A percentile compares a stretch with the other conserved stretches of the same genome.
phyloP scores from a whole-genome alignment of 306 rosid genomes.

The Dryas alaskensis region DNA sequence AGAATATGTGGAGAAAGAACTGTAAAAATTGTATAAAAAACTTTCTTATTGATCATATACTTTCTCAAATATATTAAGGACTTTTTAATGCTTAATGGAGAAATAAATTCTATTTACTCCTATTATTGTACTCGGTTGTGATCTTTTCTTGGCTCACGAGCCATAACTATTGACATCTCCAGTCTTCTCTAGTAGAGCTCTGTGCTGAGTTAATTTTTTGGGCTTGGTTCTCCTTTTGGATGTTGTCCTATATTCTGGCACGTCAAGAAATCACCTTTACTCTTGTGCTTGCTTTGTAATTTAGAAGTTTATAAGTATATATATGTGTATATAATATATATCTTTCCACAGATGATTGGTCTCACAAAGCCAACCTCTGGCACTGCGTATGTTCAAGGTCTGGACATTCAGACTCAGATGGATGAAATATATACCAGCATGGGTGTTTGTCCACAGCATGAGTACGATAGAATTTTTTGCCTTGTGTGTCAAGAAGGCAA shows the following conservation, averaged over 20 bases:
- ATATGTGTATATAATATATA: neutral
- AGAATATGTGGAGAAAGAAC: neutral
- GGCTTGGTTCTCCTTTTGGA: neutral
- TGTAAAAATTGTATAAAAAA: neutral
- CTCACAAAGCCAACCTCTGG: constrained; percentile 81
- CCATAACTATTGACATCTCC: neutral
- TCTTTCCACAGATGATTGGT: constrained; percentile 76
- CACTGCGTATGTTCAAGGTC: constrained; percentile 70
- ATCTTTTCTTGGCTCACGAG: neutral
- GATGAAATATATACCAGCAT: constrained; percentile 83
- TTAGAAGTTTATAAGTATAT: neutral
- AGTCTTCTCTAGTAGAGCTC: neutral
- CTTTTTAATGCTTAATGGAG: neutral
- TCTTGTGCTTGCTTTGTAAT: neutral
- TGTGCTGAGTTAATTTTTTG: neutral
- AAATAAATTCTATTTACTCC: neutral
- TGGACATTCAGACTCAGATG: constrained; percentile 71
- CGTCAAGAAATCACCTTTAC: neutral
- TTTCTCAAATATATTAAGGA: neutral
- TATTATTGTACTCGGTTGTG: neutral
- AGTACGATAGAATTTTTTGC: constrained; percentile 46
- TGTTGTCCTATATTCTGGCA: neutral
- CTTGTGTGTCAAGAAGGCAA: neutral
- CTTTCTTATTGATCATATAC: neutral
- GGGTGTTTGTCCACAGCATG: constrained; percentile 98